Conservation (phyloP, 805 yeast genomes). For the Hagleromyces aurorensis region DNA sequence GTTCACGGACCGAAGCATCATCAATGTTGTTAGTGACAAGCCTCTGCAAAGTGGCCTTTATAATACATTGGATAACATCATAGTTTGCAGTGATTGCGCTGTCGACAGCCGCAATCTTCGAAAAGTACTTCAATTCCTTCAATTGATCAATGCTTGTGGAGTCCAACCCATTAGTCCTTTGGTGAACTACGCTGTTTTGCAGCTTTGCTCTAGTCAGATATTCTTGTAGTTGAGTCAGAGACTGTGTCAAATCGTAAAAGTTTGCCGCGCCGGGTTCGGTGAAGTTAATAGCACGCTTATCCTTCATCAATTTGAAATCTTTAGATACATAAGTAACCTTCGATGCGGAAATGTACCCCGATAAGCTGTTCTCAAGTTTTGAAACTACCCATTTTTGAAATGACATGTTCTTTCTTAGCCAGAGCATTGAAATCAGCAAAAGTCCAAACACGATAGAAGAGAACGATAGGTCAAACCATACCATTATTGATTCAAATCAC, state of each 20-base stretch:
- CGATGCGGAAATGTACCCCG: conserved; percentile 10
- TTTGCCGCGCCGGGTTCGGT: too few species aligned
- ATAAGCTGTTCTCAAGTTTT: conserved; percentile 12
- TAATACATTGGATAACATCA: conserved; percentile 38
- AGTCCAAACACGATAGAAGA: conserved; percentile 9
- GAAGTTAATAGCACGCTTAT: conserved; percentile 1
- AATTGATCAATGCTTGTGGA: conserved; percentile 11
- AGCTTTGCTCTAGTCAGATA: conserved; percentile 14
- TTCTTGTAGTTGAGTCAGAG: conserved; percentile 14
- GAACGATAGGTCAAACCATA: too few species aligned
- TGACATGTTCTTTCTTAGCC: conserved; percentile 17
- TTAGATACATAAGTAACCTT: conserved; percentile 8
- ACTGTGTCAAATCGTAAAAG: conserved; percentile 10
- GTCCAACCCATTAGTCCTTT: conserved; percentile 13
- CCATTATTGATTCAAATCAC: too few species aligned
- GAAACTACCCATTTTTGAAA: conserved; percentile 15
- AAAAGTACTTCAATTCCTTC: conserved; percentile 43
- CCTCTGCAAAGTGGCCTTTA: conserved; percentile 30
- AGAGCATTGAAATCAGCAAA: conserved; percentile 16
- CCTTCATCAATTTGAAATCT: conserved; percentile 9
- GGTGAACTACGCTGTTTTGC: conserved; percentile 15
- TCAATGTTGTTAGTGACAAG: conserved; percentile 16
- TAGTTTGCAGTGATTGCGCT: conserved; percentile 41
- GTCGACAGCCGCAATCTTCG: conserved; percentile 46
- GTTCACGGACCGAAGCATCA: conserved; percentile 34